Evolutionary conservation across 2,329 filamentous ascomycete species (phyloP), one percentile per base, ranked within the genome.

Genomic region (Monascus ruber): DNA sequence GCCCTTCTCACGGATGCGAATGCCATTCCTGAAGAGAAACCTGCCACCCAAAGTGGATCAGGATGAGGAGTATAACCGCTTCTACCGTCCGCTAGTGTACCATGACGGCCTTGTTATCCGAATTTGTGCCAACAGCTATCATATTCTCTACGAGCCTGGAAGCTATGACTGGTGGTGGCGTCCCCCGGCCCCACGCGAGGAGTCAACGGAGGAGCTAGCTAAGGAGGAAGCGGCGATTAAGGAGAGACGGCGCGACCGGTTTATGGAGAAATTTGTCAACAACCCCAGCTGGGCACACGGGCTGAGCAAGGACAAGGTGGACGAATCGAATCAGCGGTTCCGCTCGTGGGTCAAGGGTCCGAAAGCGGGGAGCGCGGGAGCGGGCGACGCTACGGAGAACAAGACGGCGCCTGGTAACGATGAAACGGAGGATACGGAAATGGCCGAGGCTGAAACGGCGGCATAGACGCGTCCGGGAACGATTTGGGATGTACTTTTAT

Each of bases 121-220:
- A 44, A 83, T 89, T 54, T 86, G 81, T 52, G 73, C 85, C 9
- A 83, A 83, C 59, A 84, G 77, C 40, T 86, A 82, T 56, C 83
- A 85, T 63, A 81, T 89, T 54, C 70, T 84, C n/a, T 88, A 83
- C 67, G 78, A 79, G 40, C 75, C 81, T 1, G 72, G 72, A 26
- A 84, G 81, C 17, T 73, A 72, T 5, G 85, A 88, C 53, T 85
- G 74, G 63, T 83, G 83, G 56, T 86, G 81, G 61, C 64, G 64
- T 6, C 53, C 58, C 5, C 52, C 48, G 1, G 50, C 50, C 1
- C 41, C 55, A 1, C 39, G 53, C 26, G 53, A 59, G 27, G 53
- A 59, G 35, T 43, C 49, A 29, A 41, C 47, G 4, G 58, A 62
- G 6, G 56, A 63, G 29, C 51, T 58, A 17, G 58, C 52, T 38